These are phyloP conservation scores for Ascochyta clinopodiicola DNA, from an alignment of 2,329 filamentous ascomycete species.

Conservation along the genomic window DNA sequence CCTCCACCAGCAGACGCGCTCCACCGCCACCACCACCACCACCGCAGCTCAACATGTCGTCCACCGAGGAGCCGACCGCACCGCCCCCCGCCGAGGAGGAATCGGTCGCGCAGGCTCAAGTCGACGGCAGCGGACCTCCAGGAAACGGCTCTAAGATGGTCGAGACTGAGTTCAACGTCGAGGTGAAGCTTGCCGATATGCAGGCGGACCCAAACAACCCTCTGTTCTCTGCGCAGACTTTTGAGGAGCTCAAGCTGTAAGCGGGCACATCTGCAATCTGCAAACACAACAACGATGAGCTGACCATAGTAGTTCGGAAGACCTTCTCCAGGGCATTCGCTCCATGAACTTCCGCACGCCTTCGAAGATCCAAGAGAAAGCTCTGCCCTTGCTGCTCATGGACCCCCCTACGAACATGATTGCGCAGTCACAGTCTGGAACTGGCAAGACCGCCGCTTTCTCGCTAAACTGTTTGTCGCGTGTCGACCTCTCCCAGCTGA, in stretches of 20 bases:
- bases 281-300: neutral
- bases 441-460: conserved; percentile 97
- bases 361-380: conserved; percentile 97
- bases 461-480: conserved; percentile 90
- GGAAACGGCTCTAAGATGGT: conserved; percentile 55
- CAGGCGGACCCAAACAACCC: conserved; percentile 87
- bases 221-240: conserved; percentile 81
- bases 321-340: conserved; percentile 66
- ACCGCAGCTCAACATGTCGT: conserved; percentile 15
- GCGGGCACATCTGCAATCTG: neutral
- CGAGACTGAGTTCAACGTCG: conserved; percentile 84
- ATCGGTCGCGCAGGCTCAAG: conserved; percentile 40
- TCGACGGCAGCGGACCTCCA: conserved; percentile 56
- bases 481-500: conserved; percentile 72
- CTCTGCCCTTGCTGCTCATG: conserved; percentile 84
- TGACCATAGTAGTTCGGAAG: conserved; percentile 47
- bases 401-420: conserved; percentile 94
- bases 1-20: conserved; percentile 15
- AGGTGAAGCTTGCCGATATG: conserved; percentile 89
- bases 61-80: conserved; percentile 23
- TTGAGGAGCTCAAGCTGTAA: conserved; percentile 86
- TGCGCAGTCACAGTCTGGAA: conserved; percentile 98
- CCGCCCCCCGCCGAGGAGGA: conserved; percentile 15
- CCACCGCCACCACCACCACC: neutral
- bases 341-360: conserved; percentile 92